Evolutionary conservation across 2,329 filamentous ascomycete genomes (phyloP).

Genomic region (Ciborinia camelliae): DNA sequence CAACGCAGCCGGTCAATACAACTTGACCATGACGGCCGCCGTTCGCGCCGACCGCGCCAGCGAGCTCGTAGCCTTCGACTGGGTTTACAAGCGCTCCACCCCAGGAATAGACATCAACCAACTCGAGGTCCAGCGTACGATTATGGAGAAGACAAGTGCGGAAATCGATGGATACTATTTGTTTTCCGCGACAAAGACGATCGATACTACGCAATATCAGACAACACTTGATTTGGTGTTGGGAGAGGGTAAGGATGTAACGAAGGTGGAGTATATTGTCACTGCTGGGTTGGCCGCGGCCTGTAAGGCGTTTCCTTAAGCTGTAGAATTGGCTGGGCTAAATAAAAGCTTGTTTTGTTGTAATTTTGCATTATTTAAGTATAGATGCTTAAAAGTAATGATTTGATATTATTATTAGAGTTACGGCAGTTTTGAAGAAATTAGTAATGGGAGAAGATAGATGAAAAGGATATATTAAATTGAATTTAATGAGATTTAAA

Average conservation of each 20-base stretch:
- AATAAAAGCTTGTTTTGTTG: too few species aligned
- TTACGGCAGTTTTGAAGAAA: too few species aligned
- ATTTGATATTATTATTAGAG: too few species aligned
- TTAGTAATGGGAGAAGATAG: too few species aligned
- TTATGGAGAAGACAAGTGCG: constrained; percentile 2
- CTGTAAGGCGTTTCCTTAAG: not conserved
- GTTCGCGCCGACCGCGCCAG: constrained; percentile 6
- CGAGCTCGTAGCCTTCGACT: not conserved
- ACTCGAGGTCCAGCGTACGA: not conserved
- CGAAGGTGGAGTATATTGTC: not conserved
- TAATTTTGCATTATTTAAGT: too few species aligned
- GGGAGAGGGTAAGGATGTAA: not conserved
- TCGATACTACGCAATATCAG: not conserved
- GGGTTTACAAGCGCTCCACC: not conserved
- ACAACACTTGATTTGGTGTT: not conserved
- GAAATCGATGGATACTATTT: constrained; percentile 8
- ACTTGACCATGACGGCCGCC: not conserved
- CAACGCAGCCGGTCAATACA: not conserved
- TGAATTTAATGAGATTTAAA: not conserved
- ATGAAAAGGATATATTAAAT: too few species aligned
- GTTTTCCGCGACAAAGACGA: not conserved
- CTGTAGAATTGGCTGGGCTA: not conserved
- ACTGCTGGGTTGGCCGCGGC: not conserved
- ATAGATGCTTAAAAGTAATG: too few species aligned
- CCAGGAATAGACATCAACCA: not conserved